A percentile compares a stretch with the other conserved stretches of the same genome.
Evolutionary conservation across 1,284 basidiomycete species (phyloP).

Genomic region (Tilletia walkeri): DNA sequence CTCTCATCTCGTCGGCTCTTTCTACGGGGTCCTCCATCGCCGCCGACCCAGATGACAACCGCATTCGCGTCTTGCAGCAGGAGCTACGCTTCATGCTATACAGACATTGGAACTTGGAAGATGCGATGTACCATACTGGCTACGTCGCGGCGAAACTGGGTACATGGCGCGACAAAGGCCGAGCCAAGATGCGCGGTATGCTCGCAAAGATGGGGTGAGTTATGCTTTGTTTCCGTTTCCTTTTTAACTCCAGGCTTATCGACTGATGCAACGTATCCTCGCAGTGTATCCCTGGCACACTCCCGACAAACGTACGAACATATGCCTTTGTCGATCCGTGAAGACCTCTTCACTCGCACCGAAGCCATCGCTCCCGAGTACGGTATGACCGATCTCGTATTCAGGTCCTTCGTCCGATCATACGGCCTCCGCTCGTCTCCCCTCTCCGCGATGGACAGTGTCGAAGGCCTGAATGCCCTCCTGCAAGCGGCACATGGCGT

Average conservation of each 20-base stretch:
- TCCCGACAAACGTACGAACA: constrained; percentile 90
- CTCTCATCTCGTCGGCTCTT: neutral
- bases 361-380: constrained; percentile 92
- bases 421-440: constrained; percentile 84
- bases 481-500: constrained; percentile 88
- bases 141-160: constrained; percentile 93
- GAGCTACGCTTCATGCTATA: constrained; percentile 78
- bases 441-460: constrained; percentile 85
- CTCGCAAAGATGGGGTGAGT: constrained; percentile 97
- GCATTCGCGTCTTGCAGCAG: constrained; percentile 40
- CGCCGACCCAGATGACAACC: constrained; percentile 43
- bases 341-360: constrained; percentile 75
- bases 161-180: constrained; percentile 91
- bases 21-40: constrained; percentile 19
- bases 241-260: neutral
- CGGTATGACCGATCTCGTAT: constrained; percentile 88
- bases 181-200: constrained; percentile 81
- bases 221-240: no score
- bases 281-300: constrained; percentile 83
- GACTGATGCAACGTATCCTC: constrained; percentile 10
- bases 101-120: constrained; percentile 95
- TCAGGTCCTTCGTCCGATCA: constrained; percentile 86
- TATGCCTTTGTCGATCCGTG: constrained; percentile 93
- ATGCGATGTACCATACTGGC: constrained; percentile 94
- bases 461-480: constrained; percentile 83